phyloP scores from a whole-genome alignment of 2,329 filamentous ascomycete genomes.

The Hymenotorrendiella dingleyae region DNA sequence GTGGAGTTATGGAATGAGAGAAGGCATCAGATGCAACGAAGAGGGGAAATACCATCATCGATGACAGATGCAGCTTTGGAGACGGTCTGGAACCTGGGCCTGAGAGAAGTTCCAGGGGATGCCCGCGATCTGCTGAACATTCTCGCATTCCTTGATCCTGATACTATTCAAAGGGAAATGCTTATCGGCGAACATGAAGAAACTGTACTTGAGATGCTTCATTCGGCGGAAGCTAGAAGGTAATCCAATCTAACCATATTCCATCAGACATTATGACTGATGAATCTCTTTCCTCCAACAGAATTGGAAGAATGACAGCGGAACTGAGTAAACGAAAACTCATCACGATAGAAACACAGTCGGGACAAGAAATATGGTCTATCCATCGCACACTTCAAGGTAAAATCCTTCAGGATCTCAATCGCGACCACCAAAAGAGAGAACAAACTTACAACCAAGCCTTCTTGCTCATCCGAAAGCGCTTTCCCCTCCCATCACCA shows the following conservation, averaged over 20 bases:
- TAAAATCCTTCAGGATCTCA: conserved; percentile 19
- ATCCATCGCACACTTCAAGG: conserved; percentile 19
- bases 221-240: not conserved
- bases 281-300: not conserved
- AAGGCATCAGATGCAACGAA: conserved; percentile 1
- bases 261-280: no score
- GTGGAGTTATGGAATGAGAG: conserved; percentile 24
- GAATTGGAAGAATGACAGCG: conserved; percentile 19
- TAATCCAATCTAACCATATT: not conserved
- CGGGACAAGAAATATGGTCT: conserved; percentile 10
- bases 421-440: conserved; percentile 3
- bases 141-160: conserved; percentile 19
- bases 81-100: conserved; percentile 20
- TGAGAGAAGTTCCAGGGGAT: conserved; percentile 15
- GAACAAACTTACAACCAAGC: conserved; percentile 14
- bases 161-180: conserved; percentile 18
- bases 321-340: conserved; percentile 13
- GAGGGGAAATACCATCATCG: not conserved
- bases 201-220: not conserved
- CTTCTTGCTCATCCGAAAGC: conserved; percentile 5
- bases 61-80: conserved; percentile 9
- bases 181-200: conserved; percentile 16
- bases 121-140: conserved; percentile 18
- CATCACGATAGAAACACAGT: conserved; percentile 11
- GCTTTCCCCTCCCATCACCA: not conserved